phyloP scores from a whole-genome alignment of 2,329 filamentous ascomycete genomes.

The Botrytis porri region DNA sequence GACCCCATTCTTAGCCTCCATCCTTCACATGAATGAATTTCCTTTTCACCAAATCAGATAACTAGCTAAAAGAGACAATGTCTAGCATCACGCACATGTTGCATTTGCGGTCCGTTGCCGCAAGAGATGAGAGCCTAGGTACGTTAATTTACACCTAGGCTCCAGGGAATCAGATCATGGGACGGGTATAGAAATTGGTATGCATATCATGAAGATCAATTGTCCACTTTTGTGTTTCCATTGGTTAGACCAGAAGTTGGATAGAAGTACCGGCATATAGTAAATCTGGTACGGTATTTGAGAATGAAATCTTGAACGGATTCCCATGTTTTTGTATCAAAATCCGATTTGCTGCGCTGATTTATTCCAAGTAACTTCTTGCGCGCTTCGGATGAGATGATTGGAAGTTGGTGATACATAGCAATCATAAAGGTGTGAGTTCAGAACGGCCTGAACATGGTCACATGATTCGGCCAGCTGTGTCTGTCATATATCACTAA shows the following conservation, averaged over 20 bases:
- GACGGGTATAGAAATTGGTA: neutral
- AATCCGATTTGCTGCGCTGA: neutral
- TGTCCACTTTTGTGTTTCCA: neutral
- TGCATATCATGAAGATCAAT: neutral
- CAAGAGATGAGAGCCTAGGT: neutral
- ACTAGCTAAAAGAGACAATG: neutral
- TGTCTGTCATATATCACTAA: neutral
- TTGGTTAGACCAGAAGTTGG: neutral
- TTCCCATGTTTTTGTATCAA: neutral
- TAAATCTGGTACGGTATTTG: neutral
- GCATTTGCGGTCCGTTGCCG: neutral
- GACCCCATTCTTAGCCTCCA: neutral
- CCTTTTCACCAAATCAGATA: neutral
- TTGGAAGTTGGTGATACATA: neutral
- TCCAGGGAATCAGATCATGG: neutral
- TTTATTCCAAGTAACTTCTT: neutral
- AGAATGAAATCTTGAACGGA: neutral
- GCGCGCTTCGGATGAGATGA: neutral
- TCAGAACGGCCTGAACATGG: neutral
- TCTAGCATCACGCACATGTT: constrained; percentile 8
- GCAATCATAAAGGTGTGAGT: neutral
- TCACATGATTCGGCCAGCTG: neutral
- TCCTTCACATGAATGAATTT: neutral
- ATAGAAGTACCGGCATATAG: neutral
- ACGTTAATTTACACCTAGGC: neutral